phyloP scores from a whole-genome alignment of 2,329 filamentous ascomycete species.

The Exutisphaerella laricina region DNA sequence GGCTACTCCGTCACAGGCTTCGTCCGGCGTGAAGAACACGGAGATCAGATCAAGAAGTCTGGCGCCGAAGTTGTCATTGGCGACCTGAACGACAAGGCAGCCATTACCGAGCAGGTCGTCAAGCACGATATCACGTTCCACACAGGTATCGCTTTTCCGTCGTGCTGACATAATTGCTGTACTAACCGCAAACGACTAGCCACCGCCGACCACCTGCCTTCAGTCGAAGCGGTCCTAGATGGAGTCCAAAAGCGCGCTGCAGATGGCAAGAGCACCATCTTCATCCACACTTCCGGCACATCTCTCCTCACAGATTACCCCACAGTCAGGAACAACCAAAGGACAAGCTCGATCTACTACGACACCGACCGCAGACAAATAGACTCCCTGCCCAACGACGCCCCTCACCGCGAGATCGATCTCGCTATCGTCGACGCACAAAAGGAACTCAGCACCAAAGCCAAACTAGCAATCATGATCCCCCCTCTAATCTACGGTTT shows the following conservation, averaged over 20 bases:
- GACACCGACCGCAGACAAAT: constrained; percentile 40
- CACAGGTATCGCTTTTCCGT: constrained; percentile 29
- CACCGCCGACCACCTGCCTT: constrained; percentile 45
- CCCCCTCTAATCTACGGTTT: constrained; percentile 46
- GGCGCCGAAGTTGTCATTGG: constrained; percentile 39
- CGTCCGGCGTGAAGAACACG: constrained; percentile 39
- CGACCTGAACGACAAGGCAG: constrained; percentile 38
- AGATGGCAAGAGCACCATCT: constrained; percentile 39
- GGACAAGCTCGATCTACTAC: constrained; percentile 39
- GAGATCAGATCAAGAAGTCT: constrained; percentile 33
- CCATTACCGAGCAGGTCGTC: constrained; percentile 37
- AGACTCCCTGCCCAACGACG: constrained; percentile 39
- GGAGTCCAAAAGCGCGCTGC: constrained; percentile 39
- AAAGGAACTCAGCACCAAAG: constrained; percentile 35
- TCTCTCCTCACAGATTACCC: constrained; percentile 38
- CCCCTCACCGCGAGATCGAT: constrained; percentile 45
- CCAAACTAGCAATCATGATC: constrained; percentile 46
- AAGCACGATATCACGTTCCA: constrained; percentile 44
- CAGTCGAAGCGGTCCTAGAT: constrained; percentile 42
- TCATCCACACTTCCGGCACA: constrained; percentile 47
- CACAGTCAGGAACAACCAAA: constrained; percentile 24
- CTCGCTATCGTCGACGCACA: constrained; percentile 39
- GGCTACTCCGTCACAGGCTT: constrained; percentile 37
- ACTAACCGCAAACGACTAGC: too few relatives aligned
- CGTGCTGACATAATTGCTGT: too few relatives aligned